Conservation (phyloP, 2,329 filamentous ascomycete species). For the Fusarium phyllophilum region DNA sequence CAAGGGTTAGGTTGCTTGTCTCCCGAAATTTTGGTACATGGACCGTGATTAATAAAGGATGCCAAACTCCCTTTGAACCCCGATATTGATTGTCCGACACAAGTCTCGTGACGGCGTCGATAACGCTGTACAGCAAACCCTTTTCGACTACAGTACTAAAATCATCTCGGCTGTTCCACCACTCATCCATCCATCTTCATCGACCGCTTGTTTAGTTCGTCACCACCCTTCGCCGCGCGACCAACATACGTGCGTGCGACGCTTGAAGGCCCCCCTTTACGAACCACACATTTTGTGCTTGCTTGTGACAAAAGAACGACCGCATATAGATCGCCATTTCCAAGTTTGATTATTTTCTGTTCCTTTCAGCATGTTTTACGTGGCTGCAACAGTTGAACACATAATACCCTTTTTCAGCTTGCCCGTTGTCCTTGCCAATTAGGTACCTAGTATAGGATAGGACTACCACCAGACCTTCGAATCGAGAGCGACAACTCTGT, state of each 20-base stretch:
- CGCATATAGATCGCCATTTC: conserved; percentile 1
- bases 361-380: conserved; percentile 39
- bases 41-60: conserved; percentile 2
- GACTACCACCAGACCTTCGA: conserved; percentile 5
- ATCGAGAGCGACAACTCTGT: conserved; percentile 17
- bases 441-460: conserved; percentile 13
- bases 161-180: not conserved
- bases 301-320: not conserved
- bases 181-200: conserved; percentile 10
- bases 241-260: conserved; percentile 27
- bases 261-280: conserved; percentile 32
- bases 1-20: conserved; percentile 26
- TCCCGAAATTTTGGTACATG: conserved; percentile 32
- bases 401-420: conserved; percentile 12
- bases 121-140: conserved; percentile 1
- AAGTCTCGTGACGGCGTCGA: conserved; percentile 18
- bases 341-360: not conserved
- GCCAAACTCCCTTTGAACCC: not conserved
- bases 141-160: not conserved
- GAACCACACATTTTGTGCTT: conserved; percentile 11
- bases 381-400: conserved; percentile 25
- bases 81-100: not conserved
- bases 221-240: conserved; percentile 22
- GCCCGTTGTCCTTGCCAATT: conserved; percentile 13
- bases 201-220: conserved; percentile 31